Conservation (phyloP, 2,329 filamentous ascomycete species). For the Clarireedia hainanense region DNA sequence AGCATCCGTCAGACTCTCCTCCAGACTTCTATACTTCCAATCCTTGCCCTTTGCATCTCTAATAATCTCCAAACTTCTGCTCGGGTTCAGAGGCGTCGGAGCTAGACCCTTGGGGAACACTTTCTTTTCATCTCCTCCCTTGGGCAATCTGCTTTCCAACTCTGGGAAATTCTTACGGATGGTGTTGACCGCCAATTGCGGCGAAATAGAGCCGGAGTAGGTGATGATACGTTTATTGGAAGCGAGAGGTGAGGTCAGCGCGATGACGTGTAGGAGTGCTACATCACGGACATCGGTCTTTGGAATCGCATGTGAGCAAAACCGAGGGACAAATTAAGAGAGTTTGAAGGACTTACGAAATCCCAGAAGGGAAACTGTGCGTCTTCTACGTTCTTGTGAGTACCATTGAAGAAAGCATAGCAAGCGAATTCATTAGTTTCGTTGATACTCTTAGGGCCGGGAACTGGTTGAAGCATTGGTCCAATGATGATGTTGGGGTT, state of each 20-base stretch:
- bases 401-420: slow-evolving; percentile 42
- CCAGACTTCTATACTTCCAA: slow-evolving; percentile 23
- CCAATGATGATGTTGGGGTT: slow-evolving; percentile 55
- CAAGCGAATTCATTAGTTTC: slow-evolving; percentile 54
- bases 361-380: slow-evolving; percentile 12
- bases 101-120: slow-evolving; percentile 19
- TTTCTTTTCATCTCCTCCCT: slow-evolving; percentile 31
- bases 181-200: slow-evolving; percentile 47
- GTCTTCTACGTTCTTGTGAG: slow-evolving; percentile 33
- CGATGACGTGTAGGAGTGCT: slow-evolving; percentile 51
- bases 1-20: slow-evolving; percentile 24
- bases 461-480: slow-evolving; percentile 53
- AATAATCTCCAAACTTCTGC: slow-evolving; percentile 14
- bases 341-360: slow-evolving; percentile 14
- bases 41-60: neutral
- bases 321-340: neutral
- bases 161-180: slow-evolving; percentile 46
- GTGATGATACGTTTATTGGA: slow-evolving; percentile 52
- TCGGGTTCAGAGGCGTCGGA: slow-evolving; percentile 20
- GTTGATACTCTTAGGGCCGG: slow-evolving; percentile 54
- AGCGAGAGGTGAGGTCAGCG: slow-evolving; percentile 45
- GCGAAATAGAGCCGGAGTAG: slow-evolving; percentile 49
- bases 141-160: slow-evolving; percentile 36
- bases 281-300: slow-evolving; percentile 46
- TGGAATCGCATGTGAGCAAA: neutral